phyloP scores from a whole-genome alignment of 495 filamentous ascomycete genomes.

The Cenococcum geophilum region DNA sequence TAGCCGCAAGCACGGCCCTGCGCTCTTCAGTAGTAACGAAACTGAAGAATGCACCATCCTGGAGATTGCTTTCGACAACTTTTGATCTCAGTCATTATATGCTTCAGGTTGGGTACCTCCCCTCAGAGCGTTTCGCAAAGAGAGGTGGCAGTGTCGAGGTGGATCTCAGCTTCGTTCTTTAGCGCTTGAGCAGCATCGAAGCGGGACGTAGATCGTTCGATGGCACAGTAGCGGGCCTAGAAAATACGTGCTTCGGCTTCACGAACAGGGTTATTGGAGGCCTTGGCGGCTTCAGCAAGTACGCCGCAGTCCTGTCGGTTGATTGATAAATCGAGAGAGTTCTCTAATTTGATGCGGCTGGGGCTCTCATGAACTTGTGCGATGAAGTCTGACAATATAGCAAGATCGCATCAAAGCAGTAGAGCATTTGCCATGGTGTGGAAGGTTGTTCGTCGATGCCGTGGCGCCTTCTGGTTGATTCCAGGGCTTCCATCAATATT shows the following conservation, averaged over 20 bases:
- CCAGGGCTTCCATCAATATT: no score
- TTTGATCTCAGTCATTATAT: constrained; percentile 37
- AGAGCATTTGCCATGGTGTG: constrained; percentile 47
- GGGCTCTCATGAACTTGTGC: constrained; percentile 25
- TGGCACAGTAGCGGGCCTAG: constrained; percentile 37
- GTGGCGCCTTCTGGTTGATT: constrained; percentile 42
- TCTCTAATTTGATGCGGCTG: constrained; percentile 7
- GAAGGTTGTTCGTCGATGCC: constrained; percentile 37
- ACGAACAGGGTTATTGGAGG: constrained; percentile 26
- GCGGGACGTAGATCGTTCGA: constrained; percentile 31
- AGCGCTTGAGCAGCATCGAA: constrained; percentile 13
- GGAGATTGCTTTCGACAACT: constrained; percentile 36
- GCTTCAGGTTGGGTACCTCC: not conserved
- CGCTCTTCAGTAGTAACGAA: constrained; percentile 45
- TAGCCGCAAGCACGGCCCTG: constrained; percentile 37
- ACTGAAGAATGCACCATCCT: constrained; percentile 40
- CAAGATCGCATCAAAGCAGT: constrained; percentile 50
- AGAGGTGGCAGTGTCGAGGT: constrained; percentile 28
- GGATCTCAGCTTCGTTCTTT: constrained; percentile 16
- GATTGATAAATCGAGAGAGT: constrained; percentile 21
- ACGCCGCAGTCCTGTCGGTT: constrained; percentile 23
- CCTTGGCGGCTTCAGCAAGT: constrained; percentile 32
- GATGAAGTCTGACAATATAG: constrained; percentile 54
- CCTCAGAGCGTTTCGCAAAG: constrained; percentile 30
- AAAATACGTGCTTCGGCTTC: constrained; percentile 40